Evolutionary conservation across 1,284 basidiomycete species (phyloP).

Genomic region (Pascua guehoae): DNA sequence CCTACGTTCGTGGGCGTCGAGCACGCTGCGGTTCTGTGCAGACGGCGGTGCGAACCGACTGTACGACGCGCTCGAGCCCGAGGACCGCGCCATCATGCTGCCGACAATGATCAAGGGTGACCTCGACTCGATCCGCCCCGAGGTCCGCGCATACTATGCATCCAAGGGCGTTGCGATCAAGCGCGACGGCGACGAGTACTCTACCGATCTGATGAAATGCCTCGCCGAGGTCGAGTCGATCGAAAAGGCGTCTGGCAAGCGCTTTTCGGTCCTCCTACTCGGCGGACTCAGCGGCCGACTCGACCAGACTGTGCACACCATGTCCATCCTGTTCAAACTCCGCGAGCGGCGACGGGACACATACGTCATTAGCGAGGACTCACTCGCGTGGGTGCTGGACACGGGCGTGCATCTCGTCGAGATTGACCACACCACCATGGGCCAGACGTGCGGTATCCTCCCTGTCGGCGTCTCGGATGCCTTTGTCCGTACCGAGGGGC

Average conservation of each 20-base stretch:
- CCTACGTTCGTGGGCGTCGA: constrained; percentile 64
- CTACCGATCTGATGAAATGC: constrained; percentile 95
- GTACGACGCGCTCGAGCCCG: constrained; percentile 58
- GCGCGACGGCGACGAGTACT: constrained; percentile 68
- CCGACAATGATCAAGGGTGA: constrained; percentile 92
- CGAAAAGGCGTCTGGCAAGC: constrained; percentile 52
- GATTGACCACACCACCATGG: constrained; percentile 69
- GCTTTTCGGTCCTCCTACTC: constrained; percentile 71
- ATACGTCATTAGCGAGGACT: constrained; percentile 80
- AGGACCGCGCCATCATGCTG: constrained; percentile 51
- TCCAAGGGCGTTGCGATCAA: constrained; percentile 66
- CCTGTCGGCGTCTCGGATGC: constrained; percentile 79
- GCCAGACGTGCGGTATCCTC: constrained; percentile 86
- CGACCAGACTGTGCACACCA: constrained; percentile 89
- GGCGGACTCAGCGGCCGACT: constrained; percentile 87
- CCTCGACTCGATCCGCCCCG: constrained; percentile 76
- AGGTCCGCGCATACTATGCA: constrained; percentile 69
- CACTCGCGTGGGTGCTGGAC: constrained; percentile 82
- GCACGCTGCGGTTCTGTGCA: constrained; percentile 62
- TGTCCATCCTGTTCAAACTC: constrained; percentile 80
- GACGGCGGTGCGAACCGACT: constrained; percentile 93
- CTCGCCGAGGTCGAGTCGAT: constrained; percentile 58
- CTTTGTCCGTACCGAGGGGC: constrained; percentile 71
- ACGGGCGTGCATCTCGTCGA: constrained; percentile 73
- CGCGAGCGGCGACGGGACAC: constrained; percentile 61